A percentile compares a stretch with the other conserved stretches of the same genome.
phyloP scores from a whole-genome alignment of 345 rosid species.

The Populus euphratica region DNA sequence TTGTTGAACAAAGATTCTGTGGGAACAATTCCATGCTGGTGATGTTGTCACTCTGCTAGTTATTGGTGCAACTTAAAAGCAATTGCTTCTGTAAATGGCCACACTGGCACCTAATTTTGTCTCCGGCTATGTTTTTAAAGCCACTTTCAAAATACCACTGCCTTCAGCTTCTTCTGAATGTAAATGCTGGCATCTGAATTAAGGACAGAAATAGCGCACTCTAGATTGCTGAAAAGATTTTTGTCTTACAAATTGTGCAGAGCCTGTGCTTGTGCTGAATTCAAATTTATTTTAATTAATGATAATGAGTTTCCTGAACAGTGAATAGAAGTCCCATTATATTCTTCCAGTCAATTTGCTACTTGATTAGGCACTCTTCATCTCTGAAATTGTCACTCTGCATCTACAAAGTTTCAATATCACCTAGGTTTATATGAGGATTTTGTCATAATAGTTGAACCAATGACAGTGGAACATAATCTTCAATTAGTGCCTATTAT shows the following conservation, averaged over 20 bases:
- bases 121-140: no score
- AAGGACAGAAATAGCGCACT: neutral
- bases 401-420: neutral
- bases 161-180: neutral
- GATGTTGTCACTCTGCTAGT: neutral
- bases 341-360: neutral
- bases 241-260: neutral
- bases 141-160: neutral
- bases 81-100: constrained; percentile 1
- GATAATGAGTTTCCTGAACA: neutral
- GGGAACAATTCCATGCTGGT: neutral
- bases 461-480: neutral
- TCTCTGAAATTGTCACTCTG: neutral
- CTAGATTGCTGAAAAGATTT: neutral
- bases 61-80: neutral
- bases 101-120: neutral
- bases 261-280: no score
- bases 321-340: neutral
- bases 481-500: neutral
- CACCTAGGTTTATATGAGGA: neutral
- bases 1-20: neutral
- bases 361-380: neutral
- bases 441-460: neutral
- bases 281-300: neutral
- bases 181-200: neutral